phyloP scores from a whole-genome alignment of 2,329 filamentous ascomycete genomes.

The Cercospora janseana region DNA sequence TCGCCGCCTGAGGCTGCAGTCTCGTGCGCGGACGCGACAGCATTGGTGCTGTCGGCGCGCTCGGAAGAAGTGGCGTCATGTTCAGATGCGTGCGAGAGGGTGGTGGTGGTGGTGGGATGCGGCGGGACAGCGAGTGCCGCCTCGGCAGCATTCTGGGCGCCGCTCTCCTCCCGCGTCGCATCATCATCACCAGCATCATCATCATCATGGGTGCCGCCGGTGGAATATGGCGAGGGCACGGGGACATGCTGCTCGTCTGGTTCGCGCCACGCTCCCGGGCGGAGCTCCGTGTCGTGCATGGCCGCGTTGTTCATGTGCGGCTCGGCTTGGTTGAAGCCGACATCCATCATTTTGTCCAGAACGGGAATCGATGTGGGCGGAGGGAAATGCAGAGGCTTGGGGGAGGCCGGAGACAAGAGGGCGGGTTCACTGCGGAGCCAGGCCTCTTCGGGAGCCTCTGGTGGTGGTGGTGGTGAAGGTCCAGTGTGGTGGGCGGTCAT shows the following conservation, averaged over 20 bases:
- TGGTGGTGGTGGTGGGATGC: constrained; percentile 21
- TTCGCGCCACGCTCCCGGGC: constrained; percentile 37
- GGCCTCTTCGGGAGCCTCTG: constrained; percentile 56
- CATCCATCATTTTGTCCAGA: constrained; percentile 69
- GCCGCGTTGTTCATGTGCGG: constrained; percentile 50
- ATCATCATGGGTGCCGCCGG: too few species aligned
- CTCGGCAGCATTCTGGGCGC: constrained; percentile 26
- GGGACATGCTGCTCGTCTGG: constrained; percentile 29
- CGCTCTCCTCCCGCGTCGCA: constrained; percentile 7
- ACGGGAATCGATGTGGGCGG: constrained; percentile 68
- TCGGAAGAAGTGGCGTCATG: constrained; percentile 22
- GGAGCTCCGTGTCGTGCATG: constrained; percentile 36
- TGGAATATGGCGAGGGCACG: constrained; percentile 24
- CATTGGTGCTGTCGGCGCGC: constrained; percentile 17
- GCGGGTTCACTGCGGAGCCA: constrained; percentile 62
- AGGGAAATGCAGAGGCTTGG: constrained; percentile 66
- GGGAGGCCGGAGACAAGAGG: constrained; percentile 65
- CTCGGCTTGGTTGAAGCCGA: constrained; percentile 65
- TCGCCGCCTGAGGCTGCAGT: constrained; percentile 20
- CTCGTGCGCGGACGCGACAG: constrained; percentile 17
- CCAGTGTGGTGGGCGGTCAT: constrained; percentile 27
- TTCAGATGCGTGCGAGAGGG: too few species aligned
- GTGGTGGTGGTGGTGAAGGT: constrained; percentile 22
- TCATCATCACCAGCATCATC: constrained; percentile 17
- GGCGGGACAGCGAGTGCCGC: constrained; percentile 22